Conservation (phyloP, 306 rosid genomes). For the Erythrophleum fordii region DNA sequence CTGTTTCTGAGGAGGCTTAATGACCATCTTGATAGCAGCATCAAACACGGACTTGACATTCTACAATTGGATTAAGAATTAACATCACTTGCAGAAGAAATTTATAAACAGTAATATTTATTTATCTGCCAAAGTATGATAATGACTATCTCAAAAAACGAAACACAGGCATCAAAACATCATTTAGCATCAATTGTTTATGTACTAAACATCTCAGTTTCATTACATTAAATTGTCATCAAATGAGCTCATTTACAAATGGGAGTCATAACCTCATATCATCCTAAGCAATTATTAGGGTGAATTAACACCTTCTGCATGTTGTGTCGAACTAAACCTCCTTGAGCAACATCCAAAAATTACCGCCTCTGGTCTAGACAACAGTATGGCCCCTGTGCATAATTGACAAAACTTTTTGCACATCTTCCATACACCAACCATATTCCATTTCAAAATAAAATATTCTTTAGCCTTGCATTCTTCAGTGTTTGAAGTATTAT, state of each 20-base stretch:
- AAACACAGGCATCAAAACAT: not conserved
- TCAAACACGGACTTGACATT: conserved; percentile 76
- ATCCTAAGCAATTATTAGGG: conserved; percentile 3
- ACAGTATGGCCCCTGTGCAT: not conserved
- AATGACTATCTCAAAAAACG: not conserved
- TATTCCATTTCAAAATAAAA: conserved; percentile 19
- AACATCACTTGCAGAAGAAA: conserved; percentile 15
- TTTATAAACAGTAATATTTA: not conserved
- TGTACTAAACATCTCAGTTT: too few relatives aligned
- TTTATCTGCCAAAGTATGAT: not conserved
- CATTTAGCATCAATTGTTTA: too few relatives aligned
- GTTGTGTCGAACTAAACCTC: conserved; percentile 7
- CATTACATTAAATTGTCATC: not conserved
- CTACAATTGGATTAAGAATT: conserved; percentile 43
- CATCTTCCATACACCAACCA: not conserved
- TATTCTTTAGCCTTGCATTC: conserved; percentile 6
- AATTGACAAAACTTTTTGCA: not conserved
- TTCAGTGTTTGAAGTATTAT: too few relatives aligned
- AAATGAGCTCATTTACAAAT: not conserved
- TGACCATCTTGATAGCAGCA: conserved; percentile 75
- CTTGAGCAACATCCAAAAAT: not conserved
- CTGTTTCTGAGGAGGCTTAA: conserved; percentile 71
- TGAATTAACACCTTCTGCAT: not conserved
- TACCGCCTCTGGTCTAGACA: not conserved
- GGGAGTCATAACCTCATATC: not conserved